Base-by-base conservation (phyloP, 2,329 filamentous ascomycete genomes). In the Colletotrichum phormii region DNA sequence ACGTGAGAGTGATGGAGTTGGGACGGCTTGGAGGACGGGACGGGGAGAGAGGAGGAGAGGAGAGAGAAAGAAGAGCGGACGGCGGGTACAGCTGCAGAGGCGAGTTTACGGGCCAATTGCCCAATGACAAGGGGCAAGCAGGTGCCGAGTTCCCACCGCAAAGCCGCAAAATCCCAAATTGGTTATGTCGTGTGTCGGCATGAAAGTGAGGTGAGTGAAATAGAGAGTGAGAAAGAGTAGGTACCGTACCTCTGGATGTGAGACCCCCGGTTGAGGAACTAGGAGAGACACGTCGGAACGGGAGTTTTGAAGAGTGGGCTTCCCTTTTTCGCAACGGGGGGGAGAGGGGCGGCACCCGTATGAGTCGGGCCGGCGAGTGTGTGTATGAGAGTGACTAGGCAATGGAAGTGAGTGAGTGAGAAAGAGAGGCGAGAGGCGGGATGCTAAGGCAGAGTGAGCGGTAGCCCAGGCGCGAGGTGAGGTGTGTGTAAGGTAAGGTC, bases 51-150 rank as follows among this genome's bases (percentile, higher is more conserved):
- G n/a, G 60, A 60, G n/a, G 58, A 64, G 22, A 31, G 15, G 15
- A 29, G 31, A 37, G 31, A 18, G 49, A 37, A n/a, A 55, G n/a
- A 54, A 57, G 67, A 49, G 42, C 54, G 46, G 62, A 57, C 46
- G 69, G 70, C 59, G 70, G 70, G 70, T 59, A 65, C 59, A 64
- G 53, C 54, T 64, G 26, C 31, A 64, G 59, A 33, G 59, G 59
- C 58, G n/a, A 59, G 33, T 35, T 29, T 62, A 24, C 31, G 53
- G 42, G 24, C 22, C 24, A 55, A 64, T 60, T 69, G 65, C 24
- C 70, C 65, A 72, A 72, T 69, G 26, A 37, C 42, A 29, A 31
- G 59, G 46, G 24, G 59, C 12, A 24, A 15, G 51, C 31, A 11
- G 33, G 46, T 72, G 65, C 33, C 46, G 65, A 42, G n/a, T 53